Evolutionary conservation across 495 filamentous ascomycete genomes (phyloP).

Genomic region (Neurospora tetraspora): DNA sequence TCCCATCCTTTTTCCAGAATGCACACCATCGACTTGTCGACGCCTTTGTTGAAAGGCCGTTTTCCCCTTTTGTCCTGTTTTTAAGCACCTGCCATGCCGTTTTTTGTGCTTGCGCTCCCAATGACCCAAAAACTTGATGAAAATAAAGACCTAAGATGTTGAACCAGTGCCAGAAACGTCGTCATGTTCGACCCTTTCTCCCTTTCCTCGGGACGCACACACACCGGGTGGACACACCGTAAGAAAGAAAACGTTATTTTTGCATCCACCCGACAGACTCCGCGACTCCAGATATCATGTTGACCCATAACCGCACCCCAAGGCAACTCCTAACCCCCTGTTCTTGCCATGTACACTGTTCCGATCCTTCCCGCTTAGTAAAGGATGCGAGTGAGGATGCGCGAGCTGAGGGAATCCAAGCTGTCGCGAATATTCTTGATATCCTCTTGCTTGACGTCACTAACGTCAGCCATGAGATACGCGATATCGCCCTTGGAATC

Average conservation of each 20-base stretch:
- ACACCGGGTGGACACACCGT: neutral
- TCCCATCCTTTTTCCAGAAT: neutral
- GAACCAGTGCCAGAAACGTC: neutral
- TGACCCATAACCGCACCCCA: neutral
- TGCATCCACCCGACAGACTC: constrained; percentile 9
- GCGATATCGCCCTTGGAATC: constrained; percentile 90
- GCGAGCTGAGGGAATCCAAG: constrained; percentile 70
- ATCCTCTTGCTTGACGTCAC: constrained; percentile 63
- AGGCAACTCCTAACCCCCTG: neutral
- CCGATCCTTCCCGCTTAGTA: constrained; percentile 47
- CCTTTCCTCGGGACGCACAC: neutral
- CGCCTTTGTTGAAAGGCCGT: neutral
- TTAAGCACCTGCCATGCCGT: neutral
- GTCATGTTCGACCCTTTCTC: neutral
- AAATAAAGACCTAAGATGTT: neutral
- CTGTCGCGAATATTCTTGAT: constrained; percentile 78
- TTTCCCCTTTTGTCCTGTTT: neutral
- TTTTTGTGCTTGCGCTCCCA: neutral
- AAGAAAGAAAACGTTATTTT: constrained; percentile 9
- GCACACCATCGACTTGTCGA: neutral
- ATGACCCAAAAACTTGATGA: neutral
- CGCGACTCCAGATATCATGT: constrained; percentile 9
- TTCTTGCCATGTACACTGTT: neutral
- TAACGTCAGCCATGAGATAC: constrained; percentile 97
- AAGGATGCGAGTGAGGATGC: constrained; percentile 78